Base-by-base conservation (phyloP, 768 basidiomycete species). In the Clathrus columnatus region DNA sequence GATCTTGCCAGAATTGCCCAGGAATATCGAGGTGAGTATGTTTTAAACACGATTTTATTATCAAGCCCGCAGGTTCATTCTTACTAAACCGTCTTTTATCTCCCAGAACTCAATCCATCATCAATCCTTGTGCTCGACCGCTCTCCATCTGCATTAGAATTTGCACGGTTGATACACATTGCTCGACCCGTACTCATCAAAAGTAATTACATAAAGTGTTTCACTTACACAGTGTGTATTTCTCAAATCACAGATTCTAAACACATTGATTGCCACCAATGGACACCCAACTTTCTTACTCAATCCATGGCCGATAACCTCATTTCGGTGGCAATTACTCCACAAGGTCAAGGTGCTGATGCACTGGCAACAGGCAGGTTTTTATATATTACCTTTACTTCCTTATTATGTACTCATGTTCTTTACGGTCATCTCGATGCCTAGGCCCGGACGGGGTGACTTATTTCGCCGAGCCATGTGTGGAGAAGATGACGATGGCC, bases 291-390 rank as follows among this genome's bases (percentile, higher is more conserved):
- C 48, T 84, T 85, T 63, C 76, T 93, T 11, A 63, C 69, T 11
- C 60, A 72, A n/a, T 66, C 65, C 49, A 81, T 88, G 77, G 81
- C 75, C 2, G 68, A 78, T 4, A 67, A 67, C 24, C 51, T 60
- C 28, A 76, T 93, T 36, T 85, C 86, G 6, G 80, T 94, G 27
- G 87, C 91, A 1, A 75, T 86, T 42, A 93, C 91, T 5, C 88
- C 91, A 0, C 30, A 44, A 20, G 51, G 51, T 17, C 51, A 81
- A 91, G 59, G 91, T 91, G 91, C 91, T 59, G 60, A 77, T 57
- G 14, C 36, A 20, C 6, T 18, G 16, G 57, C 44, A 17, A 43
- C 52, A 23, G 30, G 54, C 48, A 54, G n/a, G 48, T 24, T 11
- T 24, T 45, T 53, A 42, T 26, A 30, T 7, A 29, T 32, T 47